Percentiles rank a stretch among this genome's conserved stretches.
Evolutionary conservation across 2,329 filamentous ascomycete genomes (phyloP).

Genomic region (Cercospora sp.): DNA sequence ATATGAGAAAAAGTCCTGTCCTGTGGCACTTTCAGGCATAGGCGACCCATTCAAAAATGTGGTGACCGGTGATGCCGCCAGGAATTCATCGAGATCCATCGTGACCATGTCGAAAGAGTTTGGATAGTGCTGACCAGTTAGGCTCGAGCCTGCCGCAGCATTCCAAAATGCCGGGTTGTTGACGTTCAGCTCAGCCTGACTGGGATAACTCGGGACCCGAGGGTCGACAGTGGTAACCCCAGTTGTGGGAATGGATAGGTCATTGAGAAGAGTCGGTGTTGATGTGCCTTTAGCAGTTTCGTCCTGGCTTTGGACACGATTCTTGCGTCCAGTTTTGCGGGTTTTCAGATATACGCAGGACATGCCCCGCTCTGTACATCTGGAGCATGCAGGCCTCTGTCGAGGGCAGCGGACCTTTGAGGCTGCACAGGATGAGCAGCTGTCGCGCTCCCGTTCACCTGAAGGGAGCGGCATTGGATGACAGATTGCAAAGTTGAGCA

Average conservation of each 20-base stretch:
- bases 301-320: not conserved
- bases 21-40: not conserved
- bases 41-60: not conserved
- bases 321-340: not conserved
- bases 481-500: not conserved
- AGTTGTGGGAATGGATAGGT: not conserved
- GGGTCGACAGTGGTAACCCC: not conserved
- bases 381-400: not conserved
- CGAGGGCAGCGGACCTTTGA: not conserved
- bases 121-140: not conserved
- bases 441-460: not conserved
- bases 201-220: not conserved
- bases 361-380: not conserved
- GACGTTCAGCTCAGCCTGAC: not conserved
- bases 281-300: not conserved
- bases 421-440: not conserved
- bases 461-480: not conserved
- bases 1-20: not conserved
- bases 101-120: not conserved
- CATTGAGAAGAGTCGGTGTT: not conserved
- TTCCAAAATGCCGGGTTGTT: not conserved
- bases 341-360: not conserved
- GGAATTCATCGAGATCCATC: not conserved
- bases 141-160: not conserved
- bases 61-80: not conserved